Evolutionary conservation across 345 rosid species (phyloP), one percentile per base, ranked within the genome.

Genomic region (Erysimum cheiranthoides): DNA sequence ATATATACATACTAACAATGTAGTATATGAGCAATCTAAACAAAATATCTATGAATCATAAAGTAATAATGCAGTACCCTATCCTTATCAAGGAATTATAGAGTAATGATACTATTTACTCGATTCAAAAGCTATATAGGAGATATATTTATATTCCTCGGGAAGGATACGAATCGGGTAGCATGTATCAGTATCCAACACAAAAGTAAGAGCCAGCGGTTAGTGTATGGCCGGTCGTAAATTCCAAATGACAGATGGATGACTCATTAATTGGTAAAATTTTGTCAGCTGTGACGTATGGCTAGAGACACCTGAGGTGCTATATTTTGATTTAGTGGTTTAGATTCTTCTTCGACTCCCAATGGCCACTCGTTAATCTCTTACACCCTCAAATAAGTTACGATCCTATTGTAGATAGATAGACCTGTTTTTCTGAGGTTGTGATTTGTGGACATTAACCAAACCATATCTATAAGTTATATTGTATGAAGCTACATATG

Each of bases 391-490:
- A 28, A 49, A 12, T 27, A 31, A 5, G 42, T 66, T 66, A 74
- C 36, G 59, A 74, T 66, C 66, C 72, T 67, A 62, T 30, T 75
- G 61, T 66, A 51, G 67, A 74, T 74, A 74, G 68, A 66, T 54
- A 13, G 5, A 32, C 16, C 28, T 46, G 35, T 18, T 64, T 64
- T 49, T 47, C 10, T 43, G 56, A 32, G 64, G 71, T 64, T 54
- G 56, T 64, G 46, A 34, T 40, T 32, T 61, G 49, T 61, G 32
- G 9, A 21, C 46, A 21, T 40, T 39, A 39, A 39, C 25, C 47
- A 38, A 69, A 17, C 42, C 38, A 16, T 31, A 18, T 59, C 14
- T 9, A 0, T 47, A 21, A 30, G 13, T 10, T 8, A 60, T 38
- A 60, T 38, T 38, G 16, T 38, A 5, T 18, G 11, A 53, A 27